Conservation (phyloP, 2,329 filamentous ascomycete species). For the Beauveria scarabaeidicola region DNA sequence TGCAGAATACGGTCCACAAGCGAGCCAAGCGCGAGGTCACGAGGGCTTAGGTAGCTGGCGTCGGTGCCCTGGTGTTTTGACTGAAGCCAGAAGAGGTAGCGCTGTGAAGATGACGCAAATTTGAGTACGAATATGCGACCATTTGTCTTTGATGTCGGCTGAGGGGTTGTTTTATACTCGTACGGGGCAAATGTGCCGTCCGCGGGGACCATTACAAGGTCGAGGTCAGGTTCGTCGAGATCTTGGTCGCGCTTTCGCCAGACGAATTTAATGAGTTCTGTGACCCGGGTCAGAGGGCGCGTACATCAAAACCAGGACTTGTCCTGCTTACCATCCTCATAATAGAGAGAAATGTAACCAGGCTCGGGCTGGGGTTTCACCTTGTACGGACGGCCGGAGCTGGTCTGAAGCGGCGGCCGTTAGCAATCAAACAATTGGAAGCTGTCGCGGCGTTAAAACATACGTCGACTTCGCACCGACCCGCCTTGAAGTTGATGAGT, state of each 20-base stretch:
- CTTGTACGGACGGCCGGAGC: conserved; percentile 50
- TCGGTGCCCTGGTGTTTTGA: conserved; percentile 74
- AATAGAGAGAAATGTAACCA: conserved; percentile 88
- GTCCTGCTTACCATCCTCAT: conserved; percentile 63
- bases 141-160: conserved; percentile 59
- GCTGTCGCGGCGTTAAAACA: neutral
- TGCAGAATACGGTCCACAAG: conserved; percentile 79
- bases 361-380: conserved; percentile 64
- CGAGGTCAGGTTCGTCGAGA: conserved; percentile 67
- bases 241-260: conserved; percentile 76
- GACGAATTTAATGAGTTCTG: conserved; percentile 90
- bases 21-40: conserved; percentile 79
- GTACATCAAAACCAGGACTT: neutral
- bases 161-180: conserved; percentile 48
- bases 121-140: conserved; percentile 91
- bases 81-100: conserved; percentile 94
- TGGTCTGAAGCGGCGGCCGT: conserved; percentile 25
- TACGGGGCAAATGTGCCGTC: conserved; percentile 86
- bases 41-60: conserved; percentile 69
- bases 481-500: conserved; percentile 94
- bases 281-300: neutral
- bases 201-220: conserved; percentile 86
- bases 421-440: conserved; percentile 11
- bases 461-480: conserved; percentile 78
- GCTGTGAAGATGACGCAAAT: conserved; percentile 84